Conservation (phyloP, 768 basidiomycete species). For the Pleurotus sapidus region DNA sequence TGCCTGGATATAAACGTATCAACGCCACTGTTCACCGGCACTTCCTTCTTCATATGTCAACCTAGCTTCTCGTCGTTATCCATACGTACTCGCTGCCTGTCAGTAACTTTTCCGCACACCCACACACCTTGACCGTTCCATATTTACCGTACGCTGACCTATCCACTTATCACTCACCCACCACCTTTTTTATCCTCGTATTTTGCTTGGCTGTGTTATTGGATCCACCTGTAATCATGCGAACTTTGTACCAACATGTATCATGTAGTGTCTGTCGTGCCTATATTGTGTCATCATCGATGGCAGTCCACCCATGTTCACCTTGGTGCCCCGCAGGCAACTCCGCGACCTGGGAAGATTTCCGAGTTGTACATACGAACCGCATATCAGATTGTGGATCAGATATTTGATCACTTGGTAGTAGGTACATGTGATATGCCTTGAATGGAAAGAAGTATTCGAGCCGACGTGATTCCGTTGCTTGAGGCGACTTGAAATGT, state of each 20-base stretch:
- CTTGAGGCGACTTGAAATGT: too few species aligned
- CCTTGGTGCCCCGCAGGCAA: background rate
- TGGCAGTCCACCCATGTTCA: background rate
- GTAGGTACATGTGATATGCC: background rate
- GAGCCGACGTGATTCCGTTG: background rate
- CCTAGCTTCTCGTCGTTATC: too few species aligned
- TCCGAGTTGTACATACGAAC: background rate
- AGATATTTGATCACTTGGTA: background rate
- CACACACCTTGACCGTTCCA: too few species aligned
- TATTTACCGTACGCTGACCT: too few species aligned
- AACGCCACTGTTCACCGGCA: background rate
- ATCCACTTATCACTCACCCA: background rate
- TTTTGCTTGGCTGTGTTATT: background rate
- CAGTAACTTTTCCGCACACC: background rate
- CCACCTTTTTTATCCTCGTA: too few species aligned
- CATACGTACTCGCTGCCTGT: background rate
- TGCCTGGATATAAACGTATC: slow-evolving; percentile 32
- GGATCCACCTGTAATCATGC: slow-evolving; percentile 2
- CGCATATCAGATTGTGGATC: background rate
- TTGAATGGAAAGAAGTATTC: slow-evolving; percentile 9
- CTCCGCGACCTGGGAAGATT: background rate
- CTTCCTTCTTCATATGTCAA: too few species aligned
- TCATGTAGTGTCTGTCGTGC: background rate
- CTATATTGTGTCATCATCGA: background rate
- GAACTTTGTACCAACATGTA: slow-evolving; percentile 5